Conservation (phyloP, 306 rosid genomes). For the Vigna mungo region DNA sequence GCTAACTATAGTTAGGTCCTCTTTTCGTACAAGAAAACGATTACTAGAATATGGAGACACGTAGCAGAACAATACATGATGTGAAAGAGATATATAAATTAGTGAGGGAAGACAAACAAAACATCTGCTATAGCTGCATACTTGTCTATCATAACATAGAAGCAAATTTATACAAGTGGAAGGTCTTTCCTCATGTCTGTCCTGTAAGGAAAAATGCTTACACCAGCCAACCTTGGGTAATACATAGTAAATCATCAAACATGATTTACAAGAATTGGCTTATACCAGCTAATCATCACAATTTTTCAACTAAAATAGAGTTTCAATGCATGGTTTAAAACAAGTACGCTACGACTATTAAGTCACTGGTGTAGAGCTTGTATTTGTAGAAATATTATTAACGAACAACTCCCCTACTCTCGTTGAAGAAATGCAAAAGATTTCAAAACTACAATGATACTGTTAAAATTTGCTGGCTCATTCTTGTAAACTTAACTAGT, state of each 20-base stretch:
- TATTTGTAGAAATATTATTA: neutral
- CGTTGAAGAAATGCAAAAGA: constrained; percentile 7
- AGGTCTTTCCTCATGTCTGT: constrained; percentile 9
- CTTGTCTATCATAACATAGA: neutral
- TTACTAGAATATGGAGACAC: neutral
- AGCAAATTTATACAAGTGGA: constrained; percentile 9
- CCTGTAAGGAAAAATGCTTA: neutral
- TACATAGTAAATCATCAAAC: neutral
- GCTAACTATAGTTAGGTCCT: neutral
- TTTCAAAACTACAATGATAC: constrained; percentile 10
- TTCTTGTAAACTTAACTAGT: neutral
- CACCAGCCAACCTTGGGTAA: constrained; percentile 15
- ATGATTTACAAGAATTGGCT: constrained; percentile 8
- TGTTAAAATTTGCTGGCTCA: neutral
- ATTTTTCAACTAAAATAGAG: neutral
- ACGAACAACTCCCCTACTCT: constrained; percentile 10
- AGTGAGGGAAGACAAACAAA: constrained; percentile 3
- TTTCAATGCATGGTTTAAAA: neutral
- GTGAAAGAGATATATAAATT: neutral
- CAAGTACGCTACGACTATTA: neutral
- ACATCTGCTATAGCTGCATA: neutral
- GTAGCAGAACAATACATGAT: neutral
- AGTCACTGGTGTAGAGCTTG: neutral
- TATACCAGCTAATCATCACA: neutral
- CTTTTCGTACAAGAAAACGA: neutral